A percentile compares a stretch with the other conserved stretches of the same genome.
Conservation (phyloP, 176 grass and related monocot species). For the Alopecurus myosuroides region DNA sequence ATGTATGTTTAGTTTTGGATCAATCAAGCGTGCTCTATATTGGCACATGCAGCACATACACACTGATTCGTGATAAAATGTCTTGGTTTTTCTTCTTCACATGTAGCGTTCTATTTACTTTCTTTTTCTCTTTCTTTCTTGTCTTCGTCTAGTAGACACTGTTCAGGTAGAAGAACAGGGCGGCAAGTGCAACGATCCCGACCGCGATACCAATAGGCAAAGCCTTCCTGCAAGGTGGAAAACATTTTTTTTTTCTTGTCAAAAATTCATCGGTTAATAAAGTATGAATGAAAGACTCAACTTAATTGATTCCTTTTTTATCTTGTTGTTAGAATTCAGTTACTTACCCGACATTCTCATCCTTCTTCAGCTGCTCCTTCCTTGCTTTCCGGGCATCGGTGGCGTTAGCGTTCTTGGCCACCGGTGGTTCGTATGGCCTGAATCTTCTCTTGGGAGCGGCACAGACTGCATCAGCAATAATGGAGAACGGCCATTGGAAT, state of each 20-base stretch:
- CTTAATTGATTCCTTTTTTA: background rate
- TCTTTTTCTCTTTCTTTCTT: background rate
- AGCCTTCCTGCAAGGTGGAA: constrained; percentile 45
- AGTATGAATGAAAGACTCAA: background rate
- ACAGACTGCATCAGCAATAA: constrained; percentile 54
- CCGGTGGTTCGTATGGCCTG: constrained; percentile 53
- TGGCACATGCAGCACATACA: background rate
- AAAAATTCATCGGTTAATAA: background rate
- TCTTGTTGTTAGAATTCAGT: background rate
- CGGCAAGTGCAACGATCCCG: constrained; percentile 46
- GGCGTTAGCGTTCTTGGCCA: constrained; percentile 58
- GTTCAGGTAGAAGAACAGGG: constrained; percentile 83
- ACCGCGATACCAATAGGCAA: constrained; percentile 64
- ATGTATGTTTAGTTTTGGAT: background rate
- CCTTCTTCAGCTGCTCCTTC: constrained; percentile 83
- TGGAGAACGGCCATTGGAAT: background rate
- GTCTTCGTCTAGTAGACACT: constrained; percentile 39
- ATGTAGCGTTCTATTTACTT: background rate
- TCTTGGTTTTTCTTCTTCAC: background rate
- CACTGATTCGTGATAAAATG: background rate
- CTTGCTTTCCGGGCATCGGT: constrained; percentile 61
- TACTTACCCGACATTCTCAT: constrained; percentile 63
- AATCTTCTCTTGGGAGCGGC: constrained; percentile 93
- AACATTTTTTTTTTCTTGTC: background rate
- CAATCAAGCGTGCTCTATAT: background rate